These are phyloP conservation scores for Notholithocarpus densiflorus DNA, from an alignment of 306 rosid genomes.

Conservation along the genomic window DNA sequence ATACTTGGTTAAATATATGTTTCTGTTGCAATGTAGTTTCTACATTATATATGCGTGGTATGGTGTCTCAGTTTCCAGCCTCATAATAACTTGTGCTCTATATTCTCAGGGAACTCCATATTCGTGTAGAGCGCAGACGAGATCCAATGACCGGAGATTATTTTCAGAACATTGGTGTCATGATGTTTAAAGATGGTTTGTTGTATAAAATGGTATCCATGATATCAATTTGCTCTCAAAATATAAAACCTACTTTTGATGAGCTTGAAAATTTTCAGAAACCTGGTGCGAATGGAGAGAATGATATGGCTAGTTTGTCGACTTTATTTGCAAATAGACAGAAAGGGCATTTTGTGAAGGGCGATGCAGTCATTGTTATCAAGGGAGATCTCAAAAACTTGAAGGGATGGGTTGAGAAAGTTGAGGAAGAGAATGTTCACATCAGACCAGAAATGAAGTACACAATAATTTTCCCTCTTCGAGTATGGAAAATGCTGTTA, in stretches of 20 bases:
- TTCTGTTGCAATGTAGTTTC: too few relatives aligned
- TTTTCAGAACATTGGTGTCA: slow-evolving; percentile 79
- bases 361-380: slow-evolving; percentile 81
- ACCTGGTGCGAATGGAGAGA: not conserved
- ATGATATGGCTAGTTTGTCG: slow-evolving; percentile 77
- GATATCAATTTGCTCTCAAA: slow-evolving; percentile 72
- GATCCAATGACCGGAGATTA: slow-evolving; percentile 85
- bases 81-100: too few relatives aligned
- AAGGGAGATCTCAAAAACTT: slow-evolving; percentile 90
- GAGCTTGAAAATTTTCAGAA: slow-evolving; percentile 74
- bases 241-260: slow-evolving; percentile 84
- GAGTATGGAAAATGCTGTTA: slow-evolving; percentile 1
- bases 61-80: too few relatives aligned
- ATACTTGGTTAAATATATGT: too few relatives aligned
- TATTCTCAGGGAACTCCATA: slow-evolving; percentile 64
- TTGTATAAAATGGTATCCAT: slow-evolving; percentile 74
- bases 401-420: slow-evolving; percentile 97
- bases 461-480: too few relatives aligned
- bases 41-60: too few relatives aligned
- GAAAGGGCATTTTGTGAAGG: slow-evolving; percentile 97
- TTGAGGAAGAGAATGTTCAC: slow-evolving; percentile 84
- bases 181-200: slow-evolving; percentile 95
- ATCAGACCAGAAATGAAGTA: slow-evolving; percentile 87
- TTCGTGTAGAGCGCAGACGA: slow-evolving; percentile 81
- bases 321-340: slow-evolving; percentile 85